phyloP scores from a whole-genome alignment of 2,329 filamentous ascomycete genomes.

The Chlorencoelia australis region DNA sequence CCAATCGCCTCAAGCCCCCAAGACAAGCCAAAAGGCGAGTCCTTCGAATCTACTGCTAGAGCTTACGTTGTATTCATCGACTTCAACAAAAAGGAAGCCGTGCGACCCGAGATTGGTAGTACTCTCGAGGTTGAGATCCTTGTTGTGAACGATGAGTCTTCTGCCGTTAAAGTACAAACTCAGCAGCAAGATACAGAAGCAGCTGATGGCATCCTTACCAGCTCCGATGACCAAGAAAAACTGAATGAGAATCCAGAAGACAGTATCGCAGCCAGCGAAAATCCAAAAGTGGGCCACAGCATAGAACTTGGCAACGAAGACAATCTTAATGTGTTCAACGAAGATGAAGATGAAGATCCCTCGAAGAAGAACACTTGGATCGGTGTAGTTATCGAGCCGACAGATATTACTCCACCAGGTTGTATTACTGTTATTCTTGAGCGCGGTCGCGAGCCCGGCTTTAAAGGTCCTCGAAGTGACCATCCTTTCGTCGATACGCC shows the following conservation, averaged over 20 bases:
- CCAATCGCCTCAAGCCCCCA: background rate
- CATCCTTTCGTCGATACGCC: background rate
- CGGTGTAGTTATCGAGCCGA: background rate
- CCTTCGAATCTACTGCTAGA: background rate
- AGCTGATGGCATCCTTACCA: background rate
- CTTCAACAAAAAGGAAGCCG: background rate
- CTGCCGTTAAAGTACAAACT: background rate
- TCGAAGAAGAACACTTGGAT: background rate
- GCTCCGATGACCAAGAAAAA: background rate
- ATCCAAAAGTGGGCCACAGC: no score
- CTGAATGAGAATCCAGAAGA: background rate
- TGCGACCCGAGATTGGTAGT: background rate
- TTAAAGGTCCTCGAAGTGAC: background rate
- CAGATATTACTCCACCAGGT: background rate
- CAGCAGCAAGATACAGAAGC: background rate
- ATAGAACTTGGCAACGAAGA: background rate
- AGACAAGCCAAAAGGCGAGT: background rate
- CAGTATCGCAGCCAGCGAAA: no score
- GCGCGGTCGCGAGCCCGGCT: background rate
- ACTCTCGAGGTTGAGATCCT: background rate
- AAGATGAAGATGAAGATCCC: background rate
- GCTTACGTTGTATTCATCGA: background rate
- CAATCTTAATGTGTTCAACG: background rate
- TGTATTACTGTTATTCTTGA: background rate
- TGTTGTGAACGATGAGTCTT: background rate